These are phyloP conservation scores for Lecanicillium sp. DNA, from an alignment of 2,329 filamentous ascomycete genomes.

Conservation along the genomic window DNA sequence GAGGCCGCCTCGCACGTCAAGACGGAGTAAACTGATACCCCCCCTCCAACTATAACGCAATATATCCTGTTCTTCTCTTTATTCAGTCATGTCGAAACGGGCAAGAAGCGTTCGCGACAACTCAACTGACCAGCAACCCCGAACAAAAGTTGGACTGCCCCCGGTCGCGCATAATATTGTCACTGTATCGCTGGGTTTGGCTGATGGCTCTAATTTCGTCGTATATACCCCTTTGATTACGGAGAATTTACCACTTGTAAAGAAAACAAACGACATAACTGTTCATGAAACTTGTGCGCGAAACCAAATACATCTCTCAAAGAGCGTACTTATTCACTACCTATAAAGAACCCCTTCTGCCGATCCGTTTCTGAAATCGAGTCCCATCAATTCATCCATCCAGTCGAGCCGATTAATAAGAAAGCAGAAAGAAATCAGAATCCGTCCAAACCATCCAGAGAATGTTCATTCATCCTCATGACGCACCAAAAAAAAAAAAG, in stretches of 20 bases:
- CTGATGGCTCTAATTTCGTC: neutral
- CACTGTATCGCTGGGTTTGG: neutral
- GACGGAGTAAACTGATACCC: conserved; percentile 28
- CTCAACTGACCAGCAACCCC: neutral
- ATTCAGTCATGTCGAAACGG: no score
- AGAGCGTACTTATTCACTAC: no score
- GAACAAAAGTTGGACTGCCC: neutral
- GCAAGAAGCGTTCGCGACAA: conserved; percentile 3
- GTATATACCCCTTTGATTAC: neutral
- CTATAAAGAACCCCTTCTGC: no score
- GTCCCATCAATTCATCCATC: no score
- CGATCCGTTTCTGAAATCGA: no score
- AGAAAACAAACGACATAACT: neutral
- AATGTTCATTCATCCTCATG: no score
- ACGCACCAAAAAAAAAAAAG: no score
- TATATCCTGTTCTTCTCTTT: conserved; percentile 2
- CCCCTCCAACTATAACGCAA: conserved; percentile 16
- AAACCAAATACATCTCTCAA: no score
- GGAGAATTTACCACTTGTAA: neutral
- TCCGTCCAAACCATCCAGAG: no score
- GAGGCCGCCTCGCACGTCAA: conserved; percentile 34
- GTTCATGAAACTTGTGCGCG: no score
- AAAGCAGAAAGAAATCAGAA: no score
- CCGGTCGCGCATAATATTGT: neutral
- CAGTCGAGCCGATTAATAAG: no score